Percentiles rank a stretch among this genome's conserved stretches.
Evolutionary conservation across 2,329 filamentous ascomycete species (phyloP).

Genomic region (Fusarium sp.): DNA sequence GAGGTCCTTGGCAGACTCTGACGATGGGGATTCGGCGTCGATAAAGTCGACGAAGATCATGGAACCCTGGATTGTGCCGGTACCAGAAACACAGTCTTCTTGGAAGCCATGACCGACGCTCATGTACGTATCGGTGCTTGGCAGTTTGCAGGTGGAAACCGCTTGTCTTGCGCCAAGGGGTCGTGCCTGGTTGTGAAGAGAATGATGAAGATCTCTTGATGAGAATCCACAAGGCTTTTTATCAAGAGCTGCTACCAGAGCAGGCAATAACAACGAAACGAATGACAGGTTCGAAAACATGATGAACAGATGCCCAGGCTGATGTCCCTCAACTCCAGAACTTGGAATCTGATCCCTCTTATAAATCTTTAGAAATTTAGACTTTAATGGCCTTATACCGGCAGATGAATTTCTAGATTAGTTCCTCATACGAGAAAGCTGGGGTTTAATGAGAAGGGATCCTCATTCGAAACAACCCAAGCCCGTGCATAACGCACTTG

Average conservation of each 20-base stretch:
- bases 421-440: neutral
- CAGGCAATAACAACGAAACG: neutral
- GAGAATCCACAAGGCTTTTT: fast-evolving
- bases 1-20: slow-evolving; percentile 41
- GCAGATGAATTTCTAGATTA: neutral
- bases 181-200: no score
- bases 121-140: neutral
- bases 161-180: neutral
- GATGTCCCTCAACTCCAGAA: neutral
- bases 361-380: neutral
- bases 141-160: neutral
- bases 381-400: neutral
- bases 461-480: neutral
- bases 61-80: slow-evolving; percentile 46
- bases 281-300: neutral
- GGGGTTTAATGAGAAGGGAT: neutral
- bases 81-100: slow-evolving; percentile 47
- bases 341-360: neutral
- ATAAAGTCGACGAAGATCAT: slow-evolving; percentile 55
- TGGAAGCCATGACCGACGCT: neutral
- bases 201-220: neutral
- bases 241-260: neutral
- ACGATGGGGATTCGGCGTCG: slow-evolving; percentile 35
- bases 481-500: neutral
- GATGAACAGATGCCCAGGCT: neutral